phyloP scores from a whole-genome alignment of 805 yeast species.

The Ogataea chonburiensis region DNA sequence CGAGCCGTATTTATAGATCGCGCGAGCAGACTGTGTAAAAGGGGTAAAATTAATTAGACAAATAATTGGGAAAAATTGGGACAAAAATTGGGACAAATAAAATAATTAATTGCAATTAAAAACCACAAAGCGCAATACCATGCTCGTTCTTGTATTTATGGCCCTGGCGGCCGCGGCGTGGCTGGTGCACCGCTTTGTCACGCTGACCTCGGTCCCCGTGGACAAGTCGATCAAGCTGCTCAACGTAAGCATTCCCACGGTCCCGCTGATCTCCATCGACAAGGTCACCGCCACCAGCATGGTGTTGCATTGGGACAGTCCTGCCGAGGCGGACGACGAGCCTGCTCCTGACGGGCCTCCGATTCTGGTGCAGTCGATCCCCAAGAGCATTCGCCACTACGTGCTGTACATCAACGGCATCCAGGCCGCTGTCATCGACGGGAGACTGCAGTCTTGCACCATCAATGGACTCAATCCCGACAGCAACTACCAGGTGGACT shows the following conservation, averaged over 20 bases:
- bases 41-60: not conserved
- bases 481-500: constrained; percentile 41
- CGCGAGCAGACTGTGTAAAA: not conserved
- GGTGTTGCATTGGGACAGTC: constrained; percentile 54
- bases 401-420: constrained; percentile 41
- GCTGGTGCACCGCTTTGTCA: constrained; percentile 31
- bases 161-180: constrained; percentile 29
- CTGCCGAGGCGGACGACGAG: constrained; percentile 11
- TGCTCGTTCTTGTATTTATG: constrained; percentile 19
- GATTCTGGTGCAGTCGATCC: constrained; percentile 21
- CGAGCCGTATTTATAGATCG: constrained; percentile 32
- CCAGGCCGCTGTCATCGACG: constrained; percentile 35
- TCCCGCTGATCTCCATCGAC: constrained; percentile 56
- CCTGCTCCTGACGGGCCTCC: constrained; percentile 26
- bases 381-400: constrained; percentile 35
- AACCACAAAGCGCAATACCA: no score
- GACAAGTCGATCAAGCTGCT: constrained; percentile 46
- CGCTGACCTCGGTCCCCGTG: constrained; percentile 40
- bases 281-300: constrained; percentile 46
- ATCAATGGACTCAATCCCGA: constrained; percentile 35
- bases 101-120: no score
- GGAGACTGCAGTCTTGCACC: constrained; percentile 37
- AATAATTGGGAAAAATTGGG: no score
- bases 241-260: constrained; percentile 53
- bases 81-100: no score